Percentiles rank a stretch among this genome's conserved stretches.
These are phyloP conservation scores for Aegle marmelos DNA, from an alignment of 345 rosid species.

Conservation along the genomic window DNA sequence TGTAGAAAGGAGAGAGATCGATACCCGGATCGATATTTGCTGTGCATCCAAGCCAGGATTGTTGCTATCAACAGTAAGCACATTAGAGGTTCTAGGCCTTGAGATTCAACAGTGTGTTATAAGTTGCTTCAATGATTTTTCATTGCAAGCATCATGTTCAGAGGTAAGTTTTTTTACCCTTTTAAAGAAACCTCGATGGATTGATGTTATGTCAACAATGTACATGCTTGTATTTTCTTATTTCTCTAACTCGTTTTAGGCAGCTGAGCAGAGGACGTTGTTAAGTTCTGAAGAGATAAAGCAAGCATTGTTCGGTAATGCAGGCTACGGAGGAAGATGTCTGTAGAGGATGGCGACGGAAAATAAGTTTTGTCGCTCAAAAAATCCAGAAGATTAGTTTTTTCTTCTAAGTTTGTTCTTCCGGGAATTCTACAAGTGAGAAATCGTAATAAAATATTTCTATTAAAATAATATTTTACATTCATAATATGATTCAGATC, in stretches of 20 bases:
- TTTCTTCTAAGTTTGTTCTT: slow-evolving; percentile 14
- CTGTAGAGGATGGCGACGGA: slow-evolving; percentile 26
- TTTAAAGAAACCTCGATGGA: neutral
- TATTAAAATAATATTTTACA: slow-evolving; percentile 16
- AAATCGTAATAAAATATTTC: slow-evolving; percentile 24
- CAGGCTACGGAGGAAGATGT: slow-evolving; percentile 97
- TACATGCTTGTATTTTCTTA: neutral
- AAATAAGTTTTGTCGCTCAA: slow-evolving; percentile 8
- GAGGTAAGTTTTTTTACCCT: slow-evolving; percentile 39
- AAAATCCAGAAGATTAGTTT: slow-evolving; percentile 5
- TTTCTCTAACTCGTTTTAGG: slow-evolving; percentile 18
- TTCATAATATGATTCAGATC: slow-evolving; percentile 14
- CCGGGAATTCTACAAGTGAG: slow-evolving; percentile 18
- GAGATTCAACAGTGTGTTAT: slow-evolving; percentile 91
- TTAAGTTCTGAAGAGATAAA: slow-evolving; percentile 72
- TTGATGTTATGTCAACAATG: neutral
- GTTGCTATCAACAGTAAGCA: slow-evolving; percentile 69
- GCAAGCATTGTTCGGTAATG: slow-evolving; percentile 80
- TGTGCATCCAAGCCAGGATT: slow-evolving; percentile 82
- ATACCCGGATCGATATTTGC: slow-evolving; percentile 66
- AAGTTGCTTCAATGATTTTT: slow-evolving; percentile 87
- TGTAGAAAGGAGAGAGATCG: slow-evolving; percentile 54
- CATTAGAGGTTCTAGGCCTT: slow-evolving; percentile 78
- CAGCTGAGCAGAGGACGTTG: slow-evolving; percentile 43
- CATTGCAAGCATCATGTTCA: slow-evolving; percentile 91